A percentile compares a stretch with the other conserved stretches of the same genome.
phyloP scores from a whole-genome alignment of 1,284 basidiomycete genomes.

The Moniliophthora roreri region DNA sequence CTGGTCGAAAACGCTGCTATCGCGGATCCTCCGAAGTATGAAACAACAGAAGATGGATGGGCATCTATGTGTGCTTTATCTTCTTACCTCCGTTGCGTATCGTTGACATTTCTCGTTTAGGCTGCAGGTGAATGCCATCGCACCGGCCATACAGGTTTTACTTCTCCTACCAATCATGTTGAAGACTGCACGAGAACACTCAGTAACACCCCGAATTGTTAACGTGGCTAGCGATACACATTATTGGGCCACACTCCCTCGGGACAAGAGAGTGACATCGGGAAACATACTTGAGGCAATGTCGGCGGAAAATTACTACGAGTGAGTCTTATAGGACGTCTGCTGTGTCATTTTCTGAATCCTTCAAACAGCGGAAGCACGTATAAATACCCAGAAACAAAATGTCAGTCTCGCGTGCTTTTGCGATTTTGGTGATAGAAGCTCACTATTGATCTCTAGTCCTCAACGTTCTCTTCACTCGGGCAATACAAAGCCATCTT shows the following conservation, averaged over 20 bases:
- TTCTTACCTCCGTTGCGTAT: not conserved
- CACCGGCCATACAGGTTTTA: conserved; percentile 35
- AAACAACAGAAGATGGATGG: conserved; percentile 35
- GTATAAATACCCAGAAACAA: conserved; percentile 24
- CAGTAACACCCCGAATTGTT: conserved; percentile 32
- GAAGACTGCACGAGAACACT: conserved; percentile 30
- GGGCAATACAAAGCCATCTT: conserved; percentile 37
- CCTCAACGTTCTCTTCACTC: conserved; percentile 41
- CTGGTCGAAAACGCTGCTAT: conserved; percentile 41
- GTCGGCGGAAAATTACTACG: conserved; percentile 28
- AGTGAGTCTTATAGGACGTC: conserved; percentile 22
- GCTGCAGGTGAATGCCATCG: conserved; percentile 42
- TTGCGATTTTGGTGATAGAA: not conserved
- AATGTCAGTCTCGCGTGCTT: conserved; percentile 26
- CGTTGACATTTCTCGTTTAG: conserved; percentile 22
- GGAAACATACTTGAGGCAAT: conserved; percentile 30
- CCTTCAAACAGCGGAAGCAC: not conserved
- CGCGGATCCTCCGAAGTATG: conserved; percentile 13
- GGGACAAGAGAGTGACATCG: conserved; percentile 23
- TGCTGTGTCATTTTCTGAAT: too few relatives aligned
- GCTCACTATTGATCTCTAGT: conserved; percentile 25
- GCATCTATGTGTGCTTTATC: conserved; percentile 30
- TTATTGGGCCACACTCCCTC: conserved; percentile 23
- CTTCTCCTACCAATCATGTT: conserved; percentile 41
- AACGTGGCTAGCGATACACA: conserved; percentile 40